Evolutionary conservation across 805 yeast species (phyloP).

Genomic region (Ogataea methylovora): DNA sequence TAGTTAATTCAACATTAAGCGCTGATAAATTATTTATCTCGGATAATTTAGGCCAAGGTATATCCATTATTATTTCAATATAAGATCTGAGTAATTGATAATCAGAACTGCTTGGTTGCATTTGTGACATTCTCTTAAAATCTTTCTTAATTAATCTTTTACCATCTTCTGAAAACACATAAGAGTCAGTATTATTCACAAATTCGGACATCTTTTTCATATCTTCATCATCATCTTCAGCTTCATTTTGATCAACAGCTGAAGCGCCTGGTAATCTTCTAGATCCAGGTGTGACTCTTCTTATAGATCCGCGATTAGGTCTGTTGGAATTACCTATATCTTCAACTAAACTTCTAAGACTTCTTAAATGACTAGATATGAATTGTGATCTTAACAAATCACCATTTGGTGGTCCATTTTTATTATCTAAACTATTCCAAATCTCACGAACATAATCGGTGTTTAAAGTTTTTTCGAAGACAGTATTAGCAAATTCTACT

Average conservation of each 20-base stretch:
- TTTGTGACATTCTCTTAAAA: constrained; percentile 44
- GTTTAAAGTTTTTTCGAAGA: constrained; percentile 20
- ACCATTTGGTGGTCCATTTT: constrained; percentile 13
- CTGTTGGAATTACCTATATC: constrained; percentile 6
- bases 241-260: constrained; percentile 13
- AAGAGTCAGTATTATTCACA: constrained; percentile 22
- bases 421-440: constrained; percentile 21
- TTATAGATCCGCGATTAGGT: constrained; percentile 4
- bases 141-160: constrained; percentile 36
- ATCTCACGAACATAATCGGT: constrained; percentile 17
- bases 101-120: constrained; percentile 53
- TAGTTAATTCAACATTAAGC: constrained; percentile 37
- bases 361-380: constrained; percentile 19
- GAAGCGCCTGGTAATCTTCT: not conserved
- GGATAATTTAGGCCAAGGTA: constrained; percentile 43
- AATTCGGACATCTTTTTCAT: constrained; percentile 21
- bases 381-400: constrained; percentile 18
- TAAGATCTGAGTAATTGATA: constrained; percentile 59
- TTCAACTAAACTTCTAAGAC: constrained; percentile 18
- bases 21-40: constrained; percentile 22
- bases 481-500: constrained; percentile 14
- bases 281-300: constrained; percentile 7
- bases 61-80: constrained; percentile 55
- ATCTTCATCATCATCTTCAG: constrained; percentile 39
- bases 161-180: constrained; percentile 33